These are phyloP conservation scores for Alternaria brassicae DNA, from an alignment of 2,329 filamentous ascomycete genomes.

Conservation along the genomic window DNA sequence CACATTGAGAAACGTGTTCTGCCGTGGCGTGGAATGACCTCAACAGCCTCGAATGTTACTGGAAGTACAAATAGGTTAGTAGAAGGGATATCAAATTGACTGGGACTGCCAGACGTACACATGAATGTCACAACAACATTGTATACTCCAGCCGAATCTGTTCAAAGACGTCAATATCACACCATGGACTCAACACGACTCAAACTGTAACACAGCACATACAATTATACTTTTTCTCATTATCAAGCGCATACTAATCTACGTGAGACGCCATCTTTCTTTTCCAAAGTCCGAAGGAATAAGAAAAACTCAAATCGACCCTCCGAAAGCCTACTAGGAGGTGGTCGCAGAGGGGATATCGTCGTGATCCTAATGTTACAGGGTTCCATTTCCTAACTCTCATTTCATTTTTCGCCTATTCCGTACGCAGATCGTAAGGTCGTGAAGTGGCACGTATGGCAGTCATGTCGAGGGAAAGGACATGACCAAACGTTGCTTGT, in stretches of 20 bases:
- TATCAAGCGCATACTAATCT: slow-evolving; percentile 28
- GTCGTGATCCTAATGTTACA: slow-evolving; percentile 37
- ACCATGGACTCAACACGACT: neutral
- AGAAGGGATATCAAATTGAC: no score
- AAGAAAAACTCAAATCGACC: slow-evolving; percentile 20
- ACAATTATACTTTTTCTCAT: slow-evolving; percentile 26
- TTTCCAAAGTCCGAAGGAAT: slow-evolving; percentile 13
- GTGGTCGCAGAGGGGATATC: slow-evolving; percentile 29
- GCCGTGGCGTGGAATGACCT: no score
- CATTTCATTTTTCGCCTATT: slow-evolving; percentile 24
- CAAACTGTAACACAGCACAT: fast-evolving
- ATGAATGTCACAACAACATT: neutral
- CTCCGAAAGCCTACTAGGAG: slow-evolving; percentile 27
- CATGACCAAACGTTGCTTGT: slow-evolving; percentile 24
- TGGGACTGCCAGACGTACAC: no score
- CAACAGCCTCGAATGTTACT: no score
- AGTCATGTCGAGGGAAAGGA: slow-evolving; percentile 5
- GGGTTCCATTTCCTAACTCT: slow-evolving; percentile 14
- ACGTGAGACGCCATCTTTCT: slow-evolving; percentile 26
- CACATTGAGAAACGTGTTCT: no score
- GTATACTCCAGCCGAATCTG: neutral
- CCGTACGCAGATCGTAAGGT: slow-evolving; percentile 32
- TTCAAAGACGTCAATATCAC: neutral
- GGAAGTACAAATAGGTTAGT: neutral
- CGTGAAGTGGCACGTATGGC: slow-evolving; percentile 26